Conservation (phyloP, 176 grass and related monocot species). For the Avena sativa region DNA sequence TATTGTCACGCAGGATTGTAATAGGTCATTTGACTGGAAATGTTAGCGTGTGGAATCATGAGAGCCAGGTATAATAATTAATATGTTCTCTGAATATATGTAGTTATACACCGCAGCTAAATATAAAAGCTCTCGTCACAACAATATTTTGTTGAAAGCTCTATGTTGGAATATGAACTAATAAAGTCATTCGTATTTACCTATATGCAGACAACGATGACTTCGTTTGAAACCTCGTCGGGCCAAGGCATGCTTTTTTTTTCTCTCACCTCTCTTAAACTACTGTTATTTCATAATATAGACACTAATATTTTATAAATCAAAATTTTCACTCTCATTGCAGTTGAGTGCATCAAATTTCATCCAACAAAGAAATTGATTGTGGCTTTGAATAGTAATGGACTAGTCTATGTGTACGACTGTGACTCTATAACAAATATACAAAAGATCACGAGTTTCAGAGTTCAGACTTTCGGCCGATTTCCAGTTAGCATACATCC, state of each 20-base stretch:
- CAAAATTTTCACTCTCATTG: neutral
- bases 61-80: neutral
- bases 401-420: too few relatives aligned
- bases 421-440: too few relatives aligned
- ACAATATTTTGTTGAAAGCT: too few relatives aligned
- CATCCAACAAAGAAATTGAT: neutral
- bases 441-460: too few relatives aligned
- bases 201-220: neutral
- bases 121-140: too few relatives aligned
- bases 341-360: neutral
- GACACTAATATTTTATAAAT: neutral
- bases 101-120: too few relatives aligned
- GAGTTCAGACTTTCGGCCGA: too few relatives aligned
- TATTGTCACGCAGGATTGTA: too few relatives aligned
- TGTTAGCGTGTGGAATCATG: neutral
- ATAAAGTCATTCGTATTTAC: neutral
- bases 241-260: neutral
- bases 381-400: neutral
- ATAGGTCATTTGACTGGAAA: too few relatives aligned
- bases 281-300: neutral
- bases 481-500: too few relatives aligned
- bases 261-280: neutral
- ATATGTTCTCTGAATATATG: neutral
- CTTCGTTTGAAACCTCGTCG: neutral
- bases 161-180: neutral